phyloP scores from a whole-genome alignment of 805 yeast species.

The Wickerhamiella kurtzmanii region DNA sequence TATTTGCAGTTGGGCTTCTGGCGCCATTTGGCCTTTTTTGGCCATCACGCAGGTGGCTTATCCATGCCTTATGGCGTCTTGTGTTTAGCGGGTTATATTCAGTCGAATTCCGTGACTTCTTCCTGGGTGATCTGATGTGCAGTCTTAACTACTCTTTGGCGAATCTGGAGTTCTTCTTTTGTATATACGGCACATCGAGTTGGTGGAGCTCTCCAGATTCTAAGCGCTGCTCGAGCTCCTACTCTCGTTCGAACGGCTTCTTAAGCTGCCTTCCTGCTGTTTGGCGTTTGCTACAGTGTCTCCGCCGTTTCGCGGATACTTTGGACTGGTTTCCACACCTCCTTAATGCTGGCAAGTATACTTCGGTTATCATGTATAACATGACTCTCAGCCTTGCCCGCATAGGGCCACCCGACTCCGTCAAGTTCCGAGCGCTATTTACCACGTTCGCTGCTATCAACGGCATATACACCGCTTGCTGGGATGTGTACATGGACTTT shows the following conservation, averaged over 20 bases:
- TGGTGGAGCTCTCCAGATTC: slow-evolving; percentile 37
- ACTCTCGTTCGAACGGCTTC: slow-evolving; percentile 70
- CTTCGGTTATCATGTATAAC: slow-evolving; percentile 52
- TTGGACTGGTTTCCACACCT: slow-evolving; percentile 95
- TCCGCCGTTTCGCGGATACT: slow-evolving; percentile 81
- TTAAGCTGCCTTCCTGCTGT: slow-evolving; percentile 72
- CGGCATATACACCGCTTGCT: slow-evolving; percentile 50
- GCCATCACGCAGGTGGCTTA: slow-evolving; percentile 66
- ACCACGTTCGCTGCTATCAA: slow-evolving; percentile 64
- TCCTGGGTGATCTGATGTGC: slow-evolving; percentile 80
- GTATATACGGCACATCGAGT: slow-evolving; percentile 52
- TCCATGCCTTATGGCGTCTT: slow-evolving; percentile 57
- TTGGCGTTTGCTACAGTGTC: slow-evolving; percentile 84
- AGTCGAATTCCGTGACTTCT: slow-evolving; percentile 89
- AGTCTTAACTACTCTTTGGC: slow-evolving; percentile 81
- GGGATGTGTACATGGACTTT: slow-evolving; percentile 98
- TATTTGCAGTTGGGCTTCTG: slow-evolving; percentile 35
- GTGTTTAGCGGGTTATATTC: slow-evolving; percentile 77
- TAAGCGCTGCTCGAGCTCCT: slow-evolving; percentile 58
- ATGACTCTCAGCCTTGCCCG: slow-evolving; percentile 67
- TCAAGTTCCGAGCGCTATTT: slow-evolving; percentile 39
- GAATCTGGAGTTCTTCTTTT: slow-evolving; percentile 71
- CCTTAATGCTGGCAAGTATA: slow-evolving; percentile 73
- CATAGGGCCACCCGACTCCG: slow-evolving; percentile 32
- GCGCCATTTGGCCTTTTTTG: slow-evolving; percentile 50